Evolutionary conservation across 225 moss, liverwort and hornwort species (phyloP), one percentile per base, ranked within the genome.

Genomic region (Takakia lepidozioides): DNA sequence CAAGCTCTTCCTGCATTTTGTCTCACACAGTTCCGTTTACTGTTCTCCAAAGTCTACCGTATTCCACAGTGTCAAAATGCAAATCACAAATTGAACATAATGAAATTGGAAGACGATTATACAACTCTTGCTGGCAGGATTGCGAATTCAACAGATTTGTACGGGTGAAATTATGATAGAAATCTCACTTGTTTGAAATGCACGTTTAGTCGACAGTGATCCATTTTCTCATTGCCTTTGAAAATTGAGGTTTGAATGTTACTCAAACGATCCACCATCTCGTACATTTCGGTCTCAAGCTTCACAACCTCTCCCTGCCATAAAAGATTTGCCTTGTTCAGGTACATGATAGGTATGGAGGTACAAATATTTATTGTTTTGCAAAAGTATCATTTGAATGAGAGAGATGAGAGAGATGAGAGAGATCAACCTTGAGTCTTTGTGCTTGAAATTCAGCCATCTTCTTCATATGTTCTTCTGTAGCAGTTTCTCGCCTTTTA

Each of bases 181-280:
- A n/a, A n/a, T n/a, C n/a, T n/a, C n/a, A n/a, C n/a, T n/a, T n/a
- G n/a, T n/a, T n/a, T n/a, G n/a, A n/a, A n/a, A n/a, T n/a, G n/a
- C n/a, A n/a, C n/a, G n/a, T n/a, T 63, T 23, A 85, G 68, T 0
- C 85, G 27, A 47, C 87, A 75, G 30, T 85, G 77, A 19, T 91
- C 85, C 64, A 98, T 66, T 19, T 87, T 98, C 19, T 91, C 85
- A 61, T 85, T 98, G 26, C 84, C 83, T 26, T 55, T 51, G 19
- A 87, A 59, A 16, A 91, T 71, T 19, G 71, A 0, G 21, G 69
- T 68, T 28, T 43, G 51, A 17, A 78, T 80, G 49, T 65, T 60
- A 10, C 43, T 67, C 18, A 90, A 74, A 0, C 51, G 54, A 27
- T 85, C 76, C 36, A 73, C 46, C 70, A 87, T 90, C 14, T 98